Evolutionary conservation across 352 stramenopile genomes (phyloP).

Genomic region (Phytophthora cactorum): DNA sequence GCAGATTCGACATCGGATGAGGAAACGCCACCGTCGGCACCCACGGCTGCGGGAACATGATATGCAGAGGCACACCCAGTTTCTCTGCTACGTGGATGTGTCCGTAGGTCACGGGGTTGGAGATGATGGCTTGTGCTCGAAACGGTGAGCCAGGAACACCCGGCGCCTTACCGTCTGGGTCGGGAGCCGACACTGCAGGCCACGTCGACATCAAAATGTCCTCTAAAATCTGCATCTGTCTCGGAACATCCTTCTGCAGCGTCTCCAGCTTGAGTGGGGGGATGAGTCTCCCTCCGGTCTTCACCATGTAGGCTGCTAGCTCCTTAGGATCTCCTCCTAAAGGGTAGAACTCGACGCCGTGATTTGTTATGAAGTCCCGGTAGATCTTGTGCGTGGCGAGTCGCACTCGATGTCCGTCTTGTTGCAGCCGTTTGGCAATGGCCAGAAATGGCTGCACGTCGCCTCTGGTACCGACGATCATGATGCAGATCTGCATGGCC

Average conservation of each 20-base stretch:
- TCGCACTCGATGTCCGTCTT: conserved; percentile 88
- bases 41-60: conserved; percentile 95
- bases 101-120: conserved; percentile 91
- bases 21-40: conserved; percentile 89
- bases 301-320: conserved; percentile 90
- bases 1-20: conserved; percentile 85
- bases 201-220: conserved; percentile 88
- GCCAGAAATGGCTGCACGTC: conserved; percentile 86
- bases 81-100: conserved; percentile 93
- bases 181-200: conserved; percentile 74
- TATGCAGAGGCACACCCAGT: conserved; percentile 92
- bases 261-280: conserved; percentile 61
- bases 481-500: conserved; percentile 82
- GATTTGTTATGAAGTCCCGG: conserved; percentile 70
- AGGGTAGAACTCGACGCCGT: conserved; percentile 80
- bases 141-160: conserved; percentile 58
- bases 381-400: conserved; percentile 92
- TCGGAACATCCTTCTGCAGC: conserved; percentile 65
- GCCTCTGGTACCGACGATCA: conserved; percentile 86
- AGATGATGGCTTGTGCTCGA: conserved; percentile 91
- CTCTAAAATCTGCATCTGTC: conserved; percentile 88
- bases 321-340: conserved; percentile 74
- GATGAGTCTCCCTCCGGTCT: conserved; percentile 76
- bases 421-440: conserved; percentile 82
- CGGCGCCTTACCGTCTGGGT: conserved; percentile 63